These are phyloP conservation scores for Chrysopogon serrulatus DNA, from an alignment of 176 grass and related monocot species.

Conservation along the genomic window DNA sequence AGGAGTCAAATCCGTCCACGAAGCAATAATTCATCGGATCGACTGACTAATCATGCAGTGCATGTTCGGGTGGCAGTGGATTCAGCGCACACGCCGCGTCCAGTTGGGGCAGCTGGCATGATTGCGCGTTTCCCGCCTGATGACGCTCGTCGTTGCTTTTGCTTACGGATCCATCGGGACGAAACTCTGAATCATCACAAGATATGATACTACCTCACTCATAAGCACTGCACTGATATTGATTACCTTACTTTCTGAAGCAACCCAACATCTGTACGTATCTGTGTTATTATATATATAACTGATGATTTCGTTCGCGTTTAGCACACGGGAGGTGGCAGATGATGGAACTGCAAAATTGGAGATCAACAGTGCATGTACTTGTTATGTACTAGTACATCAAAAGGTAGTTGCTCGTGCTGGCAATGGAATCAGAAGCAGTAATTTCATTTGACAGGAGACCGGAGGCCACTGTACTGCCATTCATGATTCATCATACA, in stretches of 20 bases:
- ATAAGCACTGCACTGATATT: not conserved
- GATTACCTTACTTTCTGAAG: constrained; percentile 11
- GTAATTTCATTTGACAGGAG: too few species aligned
- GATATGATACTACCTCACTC: not conserved
- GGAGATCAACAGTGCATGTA: too few species aligned
- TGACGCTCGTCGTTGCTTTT: not conserved
- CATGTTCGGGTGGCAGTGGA: constrained; percentile 15
- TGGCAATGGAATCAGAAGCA: not conserved
- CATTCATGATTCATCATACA: not conserved
- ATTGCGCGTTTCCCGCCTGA: not conserved
- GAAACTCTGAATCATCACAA: not conserved
- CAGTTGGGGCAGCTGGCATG: not conserved
- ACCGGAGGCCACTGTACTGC: too few species aligned
- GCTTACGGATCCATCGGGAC: not conserved
- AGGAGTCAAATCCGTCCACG: not conserved
- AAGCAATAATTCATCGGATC: not conserved
- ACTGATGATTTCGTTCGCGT: not conserved
- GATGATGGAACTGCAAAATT: too few species aligned
- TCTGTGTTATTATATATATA: not conserved
- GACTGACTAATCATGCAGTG: not conserved
- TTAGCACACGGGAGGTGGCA: not conserved
- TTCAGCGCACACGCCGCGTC: not conserved
- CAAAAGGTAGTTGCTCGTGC: too few species aligned
- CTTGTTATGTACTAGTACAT: too few species aligned
- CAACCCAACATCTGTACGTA: not conserved